These are phyloP conservation scores for Poa pratensis DNA, from an alignment of 176 grass and related monocot genomes.

Conservation along the genomic window DNA sequence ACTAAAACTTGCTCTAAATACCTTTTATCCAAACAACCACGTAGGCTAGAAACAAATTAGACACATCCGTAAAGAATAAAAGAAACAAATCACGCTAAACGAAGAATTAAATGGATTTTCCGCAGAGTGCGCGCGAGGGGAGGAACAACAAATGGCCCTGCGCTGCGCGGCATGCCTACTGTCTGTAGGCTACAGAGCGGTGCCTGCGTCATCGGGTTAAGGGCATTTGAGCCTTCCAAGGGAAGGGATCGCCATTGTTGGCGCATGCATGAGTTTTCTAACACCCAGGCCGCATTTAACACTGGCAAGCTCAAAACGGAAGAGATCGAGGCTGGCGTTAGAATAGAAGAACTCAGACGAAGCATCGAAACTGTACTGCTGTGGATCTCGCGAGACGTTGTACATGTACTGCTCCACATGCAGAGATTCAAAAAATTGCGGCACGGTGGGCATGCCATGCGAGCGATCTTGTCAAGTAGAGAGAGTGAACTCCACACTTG, in stretches of 20 bases:
- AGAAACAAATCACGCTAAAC: too few relatives aligned
- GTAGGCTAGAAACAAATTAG: too few relatives aligned
- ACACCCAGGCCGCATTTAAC: conserved; percentile 26
- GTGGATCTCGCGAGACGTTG: not conserved
- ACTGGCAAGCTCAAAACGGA: not conserved
- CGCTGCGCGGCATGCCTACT: not conserved
- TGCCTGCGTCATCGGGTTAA: conserved; percentile 20
- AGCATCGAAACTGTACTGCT: not conserved
- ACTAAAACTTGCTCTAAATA: too few relatives aligned
- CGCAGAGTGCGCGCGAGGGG: not conserved
- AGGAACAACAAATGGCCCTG: not conserved
- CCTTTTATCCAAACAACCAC: too few relatives aligned
- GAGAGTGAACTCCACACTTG: not conserved
- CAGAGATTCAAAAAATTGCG: not conserved
- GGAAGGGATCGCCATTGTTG: not conserved
- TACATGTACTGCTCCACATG: not conserved
- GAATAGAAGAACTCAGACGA: not conserved
- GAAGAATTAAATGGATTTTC: not conserved
- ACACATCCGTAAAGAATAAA: too few relatives aligned
- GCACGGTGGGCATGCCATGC: not conserved
- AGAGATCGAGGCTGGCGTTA: not conserved
- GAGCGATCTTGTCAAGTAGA: too few relatives aligned
- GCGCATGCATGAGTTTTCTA: not conserved
- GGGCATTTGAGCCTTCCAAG: conserved; percentile 38
- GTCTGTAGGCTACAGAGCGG: not conserved